Evolutionary conservation across 1,139 yeast genomes (phyloP).

Genomic region (Arxiozyma slooffiae): DNA sequence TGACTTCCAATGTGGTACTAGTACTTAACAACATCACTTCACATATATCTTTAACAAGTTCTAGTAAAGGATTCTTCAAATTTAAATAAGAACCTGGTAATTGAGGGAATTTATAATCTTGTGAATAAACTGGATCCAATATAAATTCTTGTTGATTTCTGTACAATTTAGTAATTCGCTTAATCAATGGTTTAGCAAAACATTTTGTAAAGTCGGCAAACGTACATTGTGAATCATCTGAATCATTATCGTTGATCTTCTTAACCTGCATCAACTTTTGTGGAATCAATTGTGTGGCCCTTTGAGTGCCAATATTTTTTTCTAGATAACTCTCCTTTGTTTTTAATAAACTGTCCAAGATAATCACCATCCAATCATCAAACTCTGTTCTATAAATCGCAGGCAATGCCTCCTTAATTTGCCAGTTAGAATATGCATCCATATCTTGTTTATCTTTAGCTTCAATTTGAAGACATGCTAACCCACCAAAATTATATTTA

Average conservation of each 20-base stretch:
- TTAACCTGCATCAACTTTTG: conserved; percentile 28
- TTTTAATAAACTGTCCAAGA: conserved; percentile 60
- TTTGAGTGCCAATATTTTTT: conserved; percentile 41
- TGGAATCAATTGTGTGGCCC: conserved; percentile 58
- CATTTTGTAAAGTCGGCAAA: conserved; percentile 34
- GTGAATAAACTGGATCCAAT: conserved; percentile 52
- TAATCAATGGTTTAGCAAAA: conserved; percentile 56
- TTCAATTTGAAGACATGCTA: conserved; percentile 56
- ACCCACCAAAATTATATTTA: conserved; percentile 76
- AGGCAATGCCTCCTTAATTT: conserved; percentile 66
- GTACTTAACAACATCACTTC: conserved; percentile 63
- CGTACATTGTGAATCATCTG: conserved; percentile 30
- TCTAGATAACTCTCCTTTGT: conserved; percentile 37
- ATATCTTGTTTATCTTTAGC: conserved; percentile 48
- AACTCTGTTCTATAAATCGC: conserved; percentile 67
- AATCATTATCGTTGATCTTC: conserved; percentile 31
- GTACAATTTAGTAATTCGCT: conserved; percentile 55
- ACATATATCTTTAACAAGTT: conserved; percentile 65
- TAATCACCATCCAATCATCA: conserved; percentile 75
- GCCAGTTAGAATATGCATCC: conserved; percentile 67
- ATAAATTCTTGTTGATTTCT: conserved; percentile 66
- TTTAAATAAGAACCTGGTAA: conserved; percentile 60
- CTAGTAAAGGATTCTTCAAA: conserved; percentile 66
- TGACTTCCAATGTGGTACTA: conserved; percentile 57
- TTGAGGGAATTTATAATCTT: conserved; percentile 61